Evolutionary conservation across 1,139 yeast genomes (phyloP).

Genomic region (Diutina pseudorugosa): DNA sequence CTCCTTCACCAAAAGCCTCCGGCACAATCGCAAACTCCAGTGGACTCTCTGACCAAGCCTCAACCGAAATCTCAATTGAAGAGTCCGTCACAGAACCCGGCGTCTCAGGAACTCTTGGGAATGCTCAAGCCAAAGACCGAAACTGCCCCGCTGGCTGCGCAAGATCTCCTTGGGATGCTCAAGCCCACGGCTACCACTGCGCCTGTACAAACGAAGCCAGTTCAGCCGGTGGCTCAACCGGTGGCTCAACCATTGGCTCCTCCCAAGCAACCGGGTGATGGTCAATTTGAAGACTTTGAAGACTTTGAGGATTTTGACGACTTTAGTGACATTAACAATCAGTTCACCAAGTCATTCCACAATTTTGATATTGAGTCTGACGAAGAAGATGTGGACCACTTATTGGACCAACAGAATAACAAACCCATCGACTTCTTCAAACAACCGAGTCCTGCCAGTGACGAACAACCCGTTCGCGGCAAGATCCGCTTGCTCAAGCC

Average conservation of each 20-base stretch:
- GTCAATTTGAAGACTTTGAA: not conserved
- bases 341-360: not conserved
- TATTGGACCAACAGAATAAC: slow-evolving; percentile 1
- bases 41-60: not conserved
- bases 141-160: slow-evolving; percentile 5
- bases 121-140: not conserved
- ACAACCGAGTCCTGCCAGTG: not conserved
- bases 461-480: not conserved
- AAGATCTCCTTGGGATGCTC: slow-evolving; percentile 12
- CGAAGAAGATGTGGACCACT: slow-evolving; percentile 3
- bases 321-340: not conserved
- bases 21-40: not conserved
- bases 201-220: not conserved
- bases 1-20: not conserved
- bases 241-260: not conserved
- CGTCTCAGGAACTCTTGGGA: not conserved
- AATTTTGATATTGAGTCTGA: slow-evolving; percentile 1
- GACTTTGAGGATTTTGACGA: slow-evolving; percentile 3
- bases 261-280: not conserved
- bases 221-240: not conserved
- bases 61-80: not conserved
- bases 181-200: slow-evolving; percentile 7
- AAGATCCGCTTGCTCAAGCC: slow-evolving; percentile 2
- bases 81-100: not conserved
- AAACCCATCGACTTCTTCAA: slow-evolving; percentile 4